Conservation (phyloP, 2,329 filamentous ascomycete species). For the Xylaria sp. region DNA sequence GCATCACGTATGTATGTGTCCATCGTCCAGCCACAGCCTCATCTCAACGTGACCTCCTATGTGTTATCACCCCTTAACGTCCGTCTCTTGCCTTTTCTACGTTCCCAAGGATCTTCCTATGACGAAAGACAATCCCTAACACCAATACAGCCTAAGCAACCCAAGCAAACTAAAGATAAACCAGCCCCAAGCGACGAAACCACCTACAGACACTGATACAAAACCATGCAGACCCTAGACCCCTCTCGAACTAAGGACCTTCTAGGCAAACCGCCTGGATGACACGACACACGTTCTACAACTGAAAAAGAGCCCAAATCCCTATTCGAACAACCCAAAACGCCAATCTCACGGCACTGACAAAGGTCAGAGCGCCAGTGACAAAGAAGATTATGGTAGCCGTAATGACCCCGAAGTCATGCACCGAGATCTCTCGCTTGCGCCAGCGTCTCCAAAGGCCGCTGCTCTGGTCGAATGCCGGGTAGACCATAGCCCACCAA, state of each 20-base stretch:
- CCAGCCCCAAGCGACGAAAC: no score
- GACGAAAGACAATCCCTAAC: no score
- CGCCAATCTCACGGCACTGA: constrained; percentile 26
- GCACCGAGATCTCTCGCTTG: constrained; percentile 41
- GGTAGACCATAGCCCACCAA: constrained; percentile 44
- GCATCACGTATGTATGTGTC: not conserved
- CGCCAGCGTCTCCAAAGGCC: constrained; percentile 43
- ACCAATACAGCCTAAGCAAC: no score
- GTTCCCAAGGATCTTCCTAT: no score
- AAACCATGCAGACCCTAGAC: not conserved
- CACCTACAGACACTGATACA: no score
- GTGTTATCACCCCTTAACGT: not conserved
- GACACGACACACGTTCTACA: not conserved
- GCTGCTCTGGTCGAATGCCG: constrained; percentile 45
- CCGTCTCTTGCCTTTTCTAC: no score
- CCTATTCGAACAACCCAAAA: constrained; percentile 34
- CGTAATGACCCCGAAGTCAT: constrained; percentile 40
- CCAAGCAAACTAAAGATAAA: no score
- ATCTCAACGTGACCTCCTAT: not conserved
- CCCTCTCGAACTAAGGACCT: not conserved
- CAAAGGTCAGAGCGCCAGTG: constrained; percentile 29
- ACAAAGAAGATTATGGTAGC: constrained; percentile 40
- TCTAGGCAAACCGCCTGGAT: not conserved
- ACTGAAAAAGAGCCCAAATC: constrained; percentile 29
- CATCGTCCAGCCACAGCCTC: not conserved